phyloP scores from a whole-genome alignment of 345 rosid species.

The Lumnitzera racemosa region DNA sequence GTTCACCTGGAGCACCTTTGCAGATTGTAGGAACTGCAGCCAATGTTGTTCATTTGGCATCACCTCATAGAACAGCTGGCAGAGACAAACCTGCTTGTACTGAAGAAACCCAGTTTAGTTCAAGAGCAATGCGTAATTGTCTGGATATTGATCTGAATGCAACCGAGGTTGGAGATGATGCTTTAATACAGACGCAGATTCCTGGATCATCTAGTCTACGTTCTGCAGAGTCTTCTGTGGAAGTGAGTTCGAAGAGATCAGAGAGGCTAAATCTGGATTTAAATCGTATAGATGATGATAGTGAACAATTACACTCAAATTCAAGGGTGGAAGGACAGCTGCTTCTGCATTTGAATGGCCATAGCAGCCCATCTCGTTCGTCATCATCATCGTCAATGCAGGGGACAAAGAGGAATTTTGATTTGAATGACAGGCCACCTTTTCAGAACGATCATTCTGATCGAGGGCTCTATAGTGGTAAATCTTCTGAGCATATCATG shows the following conservation, averaged over 20 bases:
- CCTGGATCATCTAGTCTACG: constrained; percentile 42
- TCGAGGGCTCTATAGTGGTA: constrained; percentile 30
- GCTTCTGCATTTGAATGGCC: constrained; percentile 45
- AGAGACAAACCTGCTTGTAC: constrained; percentile 19
- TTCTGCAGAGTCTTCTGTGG: constrained; percentile 59
- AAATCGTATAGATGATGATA: constrained; percentile 61
- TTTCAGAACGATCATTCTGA: constrained; percentile 41
- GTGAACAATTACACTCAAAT: constrained; percentile 43
- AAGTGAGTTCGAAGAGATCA: constrained; percentile 46
- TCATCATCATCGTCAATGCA: constrained; percentile 73
- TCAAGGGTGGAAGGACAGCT: constrained; percentile 42
- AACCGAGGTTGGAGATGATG: constrained; percentile 65
- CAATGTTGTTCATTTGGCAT: constrained; percentile 65
- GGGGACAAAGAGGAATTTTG: constrained; percentile 60
- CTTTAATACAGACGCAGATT: constrained; percentile 35
- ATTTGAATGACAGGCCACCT: constrained; percentile 81
- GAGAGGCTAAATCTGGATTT: constrained; percentile 70
- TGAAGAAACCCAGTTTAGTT: constrained; percentile 31
- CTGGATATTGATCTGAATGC: constrained; percentile 83
- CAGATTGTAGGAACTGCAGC: constrained; percentile 70
- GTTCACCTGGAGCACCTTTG: constrained; percentile 49
- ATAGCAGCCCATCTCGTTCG: constrained; percentile 64
- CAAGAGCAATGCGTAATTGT: constrained; percentile 37
- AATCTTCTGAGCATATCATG: constrained; percentile 24
- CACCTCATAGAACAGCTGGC: constrained; percentile 46